Evolutionary conservation across 805 yeast genomes (phyloP).

Genomic region (Kodamaea kaohsiungensis): DNA sequence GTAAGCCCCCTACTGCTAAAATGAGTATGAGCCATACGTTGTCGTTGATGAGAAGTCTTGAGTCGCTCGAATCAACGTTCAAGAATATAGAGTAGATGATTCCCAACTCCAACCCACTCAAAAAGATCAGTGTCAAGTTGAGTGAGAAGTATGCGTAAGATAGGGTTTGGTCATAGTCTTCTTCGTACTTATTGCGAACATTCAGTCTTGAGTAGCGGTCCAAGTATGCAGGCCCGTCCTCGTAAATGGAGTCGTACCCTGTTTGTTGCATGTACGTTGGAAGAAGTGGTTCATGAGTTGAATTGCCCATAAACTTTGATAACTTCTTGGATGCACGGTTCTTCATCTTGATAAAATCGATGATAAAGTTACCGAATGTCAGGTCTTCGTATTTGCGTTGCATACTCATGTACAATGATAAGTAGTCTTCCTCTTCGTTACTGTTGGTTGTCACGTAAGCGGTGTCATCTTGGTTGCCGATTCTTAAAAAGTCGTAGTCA

Average conservation of each 20-base stretch:
- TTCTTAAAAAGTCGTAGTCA: slow-evolving; percentile 9
- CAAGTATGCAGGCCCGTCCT: slow-evolving; percentile 27
- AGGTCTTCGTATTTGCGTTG: slow-evolving; percentile 7
- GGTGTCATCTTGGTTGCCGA: slow-evolving; percentile 7
- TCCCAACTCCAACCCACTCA: slow-evolving; percentile 42
- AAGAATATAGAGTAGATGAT: slow-evolving; percentile 34
- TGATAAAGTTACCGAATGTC: slow-evolving; percentile 3
- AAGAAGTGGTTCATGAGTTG: background rate
- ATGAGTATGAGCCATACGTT: slow-evolving; percentile 35
- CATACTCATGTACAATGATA: slow-evolving; percentile 2
- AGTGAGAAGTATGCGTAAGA: slow-evolving; percentile 39
- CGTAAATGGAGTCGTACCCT: slow-evolving; percentile 35
- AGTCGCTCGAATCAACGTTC: slow-evolving; percentile 20
- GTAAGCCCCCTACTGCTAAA: slow-evolving; percentile 32
- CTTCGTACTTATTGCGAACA: slow-evolving; percentile 27
- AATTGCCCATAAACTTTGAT: background rate
- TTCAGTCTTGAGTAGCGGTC: slow-evolving; percentile 21
- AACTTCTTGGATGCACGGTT: background rate
- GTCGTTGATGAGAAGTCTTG: slow-evolving; percentile 27
- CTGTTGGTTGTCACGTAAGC: slow-evolving; percentile 2
- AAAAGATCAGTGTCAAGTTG: slow-evolving; percentile 34
- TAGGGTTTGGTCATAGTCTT: slow-evolving; percentile 38
- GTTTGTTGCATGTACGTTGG: background rate
- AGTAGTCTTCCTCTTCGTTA: slow-evolving; percentile 11
- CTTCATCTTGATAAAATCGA: slow-evolving; percentile 1